Base-by-base conservation (phyloP, 805 yeast genomes). In the Ogataea siamensis region DNA sequence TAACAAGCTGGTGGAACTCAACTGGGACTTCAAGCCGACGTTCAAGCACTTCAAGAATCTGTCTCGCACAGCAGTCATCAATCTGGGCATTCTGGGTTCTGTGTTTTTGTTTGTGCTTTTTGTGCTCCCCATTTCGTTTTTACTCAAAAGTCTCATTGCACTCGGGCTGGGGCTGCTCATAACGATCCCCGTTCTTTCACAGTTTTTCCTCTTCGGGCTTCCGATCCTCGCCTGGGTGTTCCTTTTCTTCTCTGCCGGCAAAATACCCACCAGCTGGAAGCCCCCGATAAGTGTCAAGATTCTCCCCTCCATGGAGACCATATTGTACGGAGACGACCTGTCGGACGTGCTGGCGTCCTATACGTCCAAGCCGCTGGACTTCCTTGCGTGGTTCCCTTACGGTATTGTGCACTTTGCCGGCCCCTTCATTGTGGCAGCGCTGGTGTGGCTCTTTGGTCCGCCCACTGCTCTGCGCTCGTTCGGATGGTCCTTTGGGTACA, bases 341-440 rank as follows among this genome's bases (percentile, higher is more conserved):
- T 80, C 89, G 37, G 85, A 83, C 51, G 79, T 89, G 16, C 71
- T 88, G 53, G 93, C 96, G 1, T 76, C 89, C 5, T 69, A 79
- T 11, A 80, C 83, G 12, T 75, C 71, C 44, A 60, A 83, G 2
- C 51, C 78, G 5, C 66, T 86, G 39, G 98, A 89, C 57, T 68
- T 89, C n/a, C 51, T 87, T 34, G 96, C 97, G 4, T 89, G 96
- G 96, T 63, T 91, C 26, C 96, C 97, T 4, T 91, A 91, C 59
- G 98, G 97, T 2, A 59, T 91, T 10, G 69, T 85, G 43, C 98
- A 89, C 65, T 89, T 86, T 55, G 79, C 82, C 13, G 78, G 83
- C 11, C 97, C 98, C 2, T 87, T 89, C 56, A 77, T 89, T 6
- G 85, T 85, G 28, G 91, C 96, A 0, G 78, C 73, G 3, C 58